These are phyloP conservation scores for Saprolegnia parasitica DNA, from an alignment of 352 stramenopile genomes.

Conservation along the genomic window DNA sequence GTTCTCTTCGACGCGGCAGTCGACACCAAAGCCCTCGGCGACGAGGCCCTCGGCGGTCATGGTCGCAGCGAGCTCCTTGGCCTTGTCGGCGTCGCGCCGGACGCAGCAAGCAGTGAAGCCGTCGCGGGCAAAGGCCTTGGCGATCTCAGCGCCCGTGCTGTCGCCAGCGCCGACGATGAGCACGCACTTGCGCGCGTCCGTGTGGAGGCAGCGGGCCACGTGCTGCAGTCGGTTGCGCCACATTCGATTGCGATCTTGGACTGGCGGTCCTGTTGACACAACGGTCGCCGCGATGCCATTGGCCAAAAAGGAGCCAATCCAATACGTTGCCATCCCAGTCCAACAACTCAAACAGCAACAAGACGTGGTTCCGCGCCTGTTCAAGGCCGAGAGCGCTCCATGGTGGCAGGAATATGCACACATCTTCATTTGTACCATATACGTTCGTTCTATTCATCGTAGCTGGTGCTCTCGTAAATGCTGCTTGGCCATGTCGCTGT, in stretches of 20 bases:
- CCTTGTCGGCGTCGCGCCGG: slow-evolving; percentile 27
- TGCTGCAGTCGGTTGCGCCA: no score
- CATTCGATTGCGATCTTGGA: background rate
- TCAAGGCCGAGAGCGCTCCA: no score
- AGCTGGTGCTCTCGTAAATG: no score
- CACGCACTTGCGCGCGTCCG: slow-evolving; percentile 3
- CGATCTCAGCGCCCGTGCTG: slow-evolving; percentile 25
- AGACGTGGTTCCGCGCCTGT: no score
- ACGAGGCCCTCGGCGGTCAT: slow-evolving; percentile 11
- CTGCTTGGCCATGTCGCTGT: no score
- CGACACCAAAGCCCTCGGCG: slow-evolving; percentile 29
- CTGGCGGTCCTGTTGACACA: background rate
- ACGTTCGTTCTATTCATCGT: no score
- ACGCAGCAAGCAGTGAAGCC: slow-evolving; percentile 27
- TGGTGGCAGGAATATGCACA: no score
- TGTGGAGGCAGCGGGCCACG: background rate
- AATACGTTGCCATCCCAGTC: no score
- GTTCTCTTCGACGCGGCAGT: slow-evolving; percentile 34
- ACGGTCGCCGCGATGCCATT: background rate
- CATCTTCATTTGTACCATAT: no score
- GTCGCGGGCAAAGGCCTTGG: slow-evolving; percentile 29
- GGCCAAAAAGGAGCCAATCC: background rate
- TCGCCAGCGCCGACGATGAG: slow-evolving; percentile 32
- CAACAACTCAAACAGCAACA: no score
- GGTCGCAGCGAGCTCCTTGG: slow-evolving; percentile 12